Evolutionary conservation across 768 basidiomycete genomes (phyloP).

Genomic region (Mrakia gelida): DNA sequence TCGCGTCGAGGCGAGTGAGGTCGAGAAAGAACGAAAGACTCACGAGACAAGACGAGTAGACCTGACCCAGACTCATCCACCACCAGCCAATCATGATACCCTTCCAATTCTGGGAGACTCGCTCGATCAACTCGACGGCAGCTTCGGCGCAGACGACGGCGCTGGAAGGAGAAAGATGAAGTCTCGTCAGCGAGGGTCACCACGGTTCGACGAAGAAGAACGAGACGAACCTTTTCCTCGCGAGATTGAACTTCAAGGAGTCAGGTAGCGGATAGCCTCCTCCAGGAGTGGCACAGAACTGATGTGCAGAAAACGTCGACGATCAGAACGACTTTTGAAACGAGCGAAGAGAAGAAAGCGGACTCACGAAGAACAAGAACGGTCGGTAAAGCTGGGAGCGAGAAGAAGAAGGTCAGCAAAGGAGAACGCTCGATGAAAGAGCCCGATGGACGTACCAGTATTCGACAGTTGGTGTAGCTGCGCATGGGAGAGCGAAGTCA

Average conservation of each 20-base stretch:
- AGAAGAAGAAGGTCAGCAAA: background rate
- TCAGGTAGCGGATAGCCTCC: constrained; percentile 26
- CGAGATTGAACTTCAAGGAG: constrained; percentile 30
- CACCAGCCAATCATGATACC: constrained; percentile 7
- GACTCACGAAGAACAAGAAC: constrained; percentile 24
- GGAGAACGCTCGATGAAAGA: background rate
- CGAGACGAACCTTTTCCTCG: constrained; percentile 14
- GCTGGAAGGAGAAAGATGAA: background rate
- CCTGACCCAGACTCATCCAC: constrained; percentile 23
- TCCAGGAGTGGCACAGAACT: constrained; percentile 31
- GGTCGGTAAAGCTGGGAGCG: constrained; percentile 15
- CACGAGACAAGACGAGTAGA: constrained; percentile 24
- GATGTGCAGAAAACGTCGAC: background rate
- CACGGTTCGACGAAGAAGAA: background rate
- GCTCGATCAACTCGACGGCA: background rate
- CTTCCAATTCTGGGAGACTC: constrained; percentile 9
- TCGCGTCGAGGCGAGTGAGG: background rate
- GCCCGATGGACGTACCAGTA: background rate
- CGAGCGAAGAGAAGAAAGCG: background rate
- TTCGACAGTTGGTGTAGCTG: constrained; percentile 13
- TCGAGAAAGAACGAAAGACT: background rate
- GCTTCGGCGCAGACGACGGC: constrained; percentile 16
- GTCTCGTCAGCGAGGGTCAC: background rate
- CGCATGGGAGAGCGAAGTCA: background rate
- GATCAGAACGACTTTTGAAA: background rate